Evolutionary conservation across 192 early-diverging fungal genomes (phyloP).

Genomic region (Coemansia sp.): DNA sequence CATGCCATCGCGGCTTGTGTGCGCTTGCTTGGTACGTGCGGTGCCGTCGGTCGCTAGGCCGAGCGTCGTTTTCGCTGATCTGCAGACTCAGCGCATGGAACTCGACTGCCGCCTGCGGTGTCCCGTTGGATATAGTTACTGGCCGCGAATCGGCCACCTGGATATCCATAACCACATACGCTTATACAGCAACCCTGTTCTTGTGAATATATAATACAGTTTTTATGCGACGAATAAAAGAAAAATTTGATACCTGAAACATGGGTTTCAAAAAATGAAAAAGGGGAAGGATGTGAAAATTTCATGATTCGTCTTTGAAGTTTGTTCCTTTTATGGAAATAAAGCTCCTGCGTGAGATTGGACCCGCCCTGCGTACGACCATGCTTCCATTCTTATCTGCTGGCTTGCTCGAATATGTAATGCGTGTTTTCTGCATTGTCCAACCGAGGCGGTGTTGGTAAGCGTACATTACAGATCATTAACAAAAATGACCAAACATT

Average conservation of each 20-base stretch:
- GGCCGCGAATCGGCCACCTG: neutral
- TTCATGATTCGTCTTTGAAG: neutral
- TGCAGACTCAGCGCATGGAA: conserved; percentile 55
- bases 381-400: too few species aligned
- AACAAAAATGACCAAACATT: too few species aligned
- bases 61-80: conserved; percentile 15
- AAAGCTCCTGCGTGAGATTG: too few species aligned
- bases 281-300: neutral
- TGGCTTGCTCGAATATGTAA: too few species aligned
- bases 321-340: too few species aligned
- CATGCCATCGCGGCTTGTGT: conserved; percentile 22
- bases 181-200: neutral
- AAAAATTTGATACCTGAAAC: neutral
- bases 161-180: conserved; percentile 4
- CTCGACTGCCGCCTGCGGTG: conserved; percentile 32
- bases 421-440: too few species aligned
- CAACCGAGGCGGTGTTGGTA: too few species aligned
- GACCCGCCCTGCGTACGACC: too few species aligned
- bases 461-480: too few species aligned
- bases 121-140: neutral
- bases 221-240: neutral
- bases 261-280: neutral
- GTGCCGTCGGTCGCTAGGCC: neutral
- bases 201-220: too few species aligned
- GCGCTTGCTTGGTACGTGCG: conserved; percentile 3